Conservation (phyloP, 2,329 filamentous ascomycete genomes). For the Exophiala spinifera region DNA sequence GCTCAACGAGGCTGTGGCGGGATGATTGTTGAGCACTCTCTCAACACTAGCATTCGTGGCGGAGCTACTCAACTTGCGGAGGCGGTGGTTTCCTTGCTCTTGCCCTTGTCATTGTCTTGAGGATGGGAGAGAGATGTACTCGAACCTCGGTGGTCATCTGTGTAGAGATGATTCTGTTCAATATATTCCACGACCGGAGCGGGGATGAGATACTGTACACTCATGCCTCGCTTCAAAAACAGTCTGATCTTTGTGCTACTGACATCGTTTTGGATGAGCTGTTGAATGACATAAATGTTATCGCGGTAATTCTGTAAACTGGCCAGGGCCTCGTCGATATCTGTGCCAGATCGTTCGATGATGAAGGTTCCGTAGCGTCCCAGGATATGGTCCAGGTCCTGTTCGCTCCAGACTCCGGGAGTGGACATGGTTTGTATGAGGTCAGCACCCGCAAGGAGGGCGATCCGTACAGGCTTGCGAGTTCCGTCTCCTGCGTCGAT, state of each 20-base stretch:
- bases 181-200: conserved; percentile 73
- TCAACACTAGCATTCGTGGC: background rate
- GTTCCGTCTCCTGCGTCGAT: conserved; percentile 66
- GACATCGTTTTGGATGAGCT: conserved; percentile 83
- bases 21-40: background rate
- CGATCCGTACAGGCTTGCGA: conserved; percentile 68
- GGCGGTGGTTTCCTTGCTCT: conserved; percentile 19
- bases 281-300: conserved; percentile 83
- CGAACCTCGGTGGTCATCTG: conserved; percentile 44
- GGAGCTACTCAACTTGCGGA: background rate
- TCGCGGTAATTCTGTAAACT: conserved; percentile 77
- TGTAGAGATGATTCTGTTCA: conserved; percentile 63
- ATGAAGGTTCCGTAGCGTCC: conserved; percentile 80
- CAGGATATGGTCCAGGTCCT: conserved; percentile 84
- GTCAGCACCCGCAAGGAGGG: conserved; percentile 76
- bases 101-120: conserved; percentile 26
- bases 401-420: conserved; percentile 72
- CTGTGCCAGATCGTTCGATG: conserved; percentile 82
- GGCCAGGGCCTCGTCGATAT: conserved; percentile 83
- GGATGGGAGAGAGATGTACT: conserved; percentile 19
- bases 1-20: background rate
- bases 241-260: conserved; percentile 79
- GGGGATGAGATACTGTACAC: conserved; percentile 73
- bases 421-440: conserved; percentile 71
- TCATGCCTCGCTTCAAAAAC: conserved; percentile 75